Evolutionary conservation across 768 basidiomycete genomes (phyloP).

Genomic region (Punctularia strigosozonata): DNA sequence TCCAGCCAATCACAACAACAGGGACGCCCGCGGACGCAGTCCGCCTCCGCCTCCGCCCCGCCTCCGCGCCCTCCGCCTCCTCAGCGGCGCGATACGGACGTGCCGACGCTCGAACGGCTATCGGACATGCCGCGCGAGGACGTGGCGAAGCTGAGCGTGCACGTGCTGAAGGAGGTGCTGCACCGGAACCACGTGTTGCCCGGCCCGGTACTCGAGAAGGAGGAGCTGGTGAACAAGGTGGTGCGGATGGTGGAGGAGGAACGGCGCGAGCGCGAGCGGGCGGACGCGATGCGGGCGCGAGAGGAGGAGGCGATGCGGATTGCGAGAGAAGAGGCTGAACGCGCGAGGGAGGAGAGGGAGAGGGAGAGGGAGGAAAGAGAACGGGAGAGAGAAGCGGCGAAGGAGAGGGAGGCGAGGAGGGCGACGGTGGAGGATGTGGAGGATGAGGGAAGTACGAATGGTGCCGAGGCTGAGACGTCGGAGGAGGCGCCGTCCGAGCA

Average conservation of each 20-base stretch:
- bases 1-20: no score
- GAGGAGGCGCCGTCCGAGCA: constrained; percentile 4
- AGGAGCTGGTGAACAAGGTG: constrained; percentile 69
- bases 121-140: constrained; percentile 46
- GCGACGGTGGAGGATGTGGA: constrained; percentile 8
- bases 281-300: constrained; percentile 24
- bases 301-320: constrained; percentile 16
- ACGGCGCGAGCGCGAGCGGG: constrained; percentile 36
- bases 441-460: neutral
- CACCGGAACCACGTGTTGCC: constrained; percentile 67
- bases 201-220: constrained; percentile 72
- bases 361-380: constrained; percentile 12
- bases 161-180: constrained; percentile 65
- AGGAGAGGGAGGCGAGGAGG: constrained; percentile 11
- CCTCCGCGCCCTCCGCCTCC: constrained; percentile 21
- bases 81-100: constrained; percentile 15
- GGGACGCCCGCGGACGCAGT: constrained; percentile 31
- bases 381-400: constrained; percentile 11
- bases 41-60: constrained; percentile 24
- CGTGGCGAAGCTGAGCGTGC: constrained; percentile 52
- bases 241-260: constrained; percentile 53
- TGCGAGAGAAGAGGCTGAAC: constrained; percentile 7
- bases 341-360: constrained; percentile 11
- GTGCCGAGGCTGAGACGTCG: constrained; percentile 3
- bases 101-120: constrained; percentile 58